A percentile compares a stretch with the other conserved stretches of the same genome.
These are phyloP conservation scores for Ceratocystis destructans DNA, from an alignment of 2,329 filamentous ascomycete genomes.

Conservation along the genomic window DNA sequence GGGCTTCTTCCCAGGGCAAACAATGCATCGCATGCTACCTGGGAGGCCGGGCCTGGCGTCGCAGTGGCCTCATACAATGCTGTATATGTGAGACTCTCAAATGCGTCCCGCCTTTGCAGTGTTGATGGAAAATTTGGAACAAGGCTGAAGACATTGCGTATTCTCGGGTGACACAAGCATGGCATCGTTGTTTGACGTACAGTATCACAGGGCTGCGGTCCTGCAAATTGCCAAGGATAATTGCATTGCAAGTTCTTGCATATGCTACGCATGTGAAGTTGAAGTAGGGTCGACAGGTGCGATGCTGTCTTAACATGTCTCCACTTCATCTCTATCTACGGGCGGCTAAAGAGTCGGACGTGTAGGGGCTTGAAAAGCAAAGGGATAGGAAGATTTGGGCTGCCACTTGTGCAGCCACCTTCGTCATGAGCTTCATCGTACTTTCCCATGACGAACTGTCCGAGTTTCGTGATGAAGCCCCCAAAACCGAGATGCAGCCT, in stretches of 20 bases:
- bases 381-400: neutral
- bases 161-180: neutral
- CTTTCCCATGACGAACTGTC: neutral
- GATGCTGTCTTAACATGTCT: neutral
- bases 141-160: neutral
- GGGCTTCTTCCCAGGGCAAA: no score
- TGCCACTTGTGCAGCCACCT: no score
- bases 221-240: neutral
- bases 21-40: no score
- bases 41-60: no score
- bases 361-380: neutral
- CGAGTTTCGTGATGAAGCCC: neutral
- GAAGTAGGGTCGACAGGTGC: neutral
- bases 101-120: neutral
- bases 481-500: no score
- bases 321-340: neutral
- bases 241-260: neutral
- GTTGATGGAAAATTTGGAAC: neutral
- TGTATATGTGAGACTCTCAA: neutral
- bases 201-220: neutral
- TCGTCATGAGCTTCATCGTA: no score
- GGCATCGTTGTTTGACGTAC: neutral
- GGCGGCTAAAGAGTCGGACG: neutral
- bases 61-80: neutral
- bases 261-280: neutral